Conservation (phyloP, 1,139 yeast genomes). For the Candida pseudoviswanathii region DNA sequence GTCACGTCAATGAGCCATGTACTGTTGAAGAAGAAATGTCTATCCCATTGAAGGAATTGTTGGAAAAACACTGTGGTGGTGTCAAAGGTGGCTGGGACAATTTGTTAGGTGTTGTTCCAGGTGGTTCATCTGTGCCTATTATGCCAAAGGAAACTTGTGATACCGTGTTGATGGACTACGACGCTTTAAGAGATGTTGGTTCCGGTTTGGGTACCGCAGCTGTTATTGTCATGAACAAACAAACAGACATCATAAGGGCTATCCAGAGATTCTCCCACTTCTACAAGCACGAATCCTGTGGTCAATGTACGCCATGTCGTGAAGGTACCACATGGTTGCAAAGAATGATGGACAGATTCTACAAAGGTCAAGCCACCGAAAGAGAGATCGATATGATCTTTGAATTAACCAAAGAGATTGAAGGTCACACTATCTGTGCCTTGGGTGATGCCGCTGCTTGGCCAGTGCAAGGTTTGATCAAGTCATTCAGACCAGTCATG, state of each 20-base stretch:
- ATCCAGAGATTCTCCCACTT: conserved; percentile 81
- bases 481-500: conserved; percentile 80
- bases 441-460: conserved; percentile 92
- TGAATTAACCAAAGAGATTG: conserved; percentile 82
- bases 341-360: conserved; percentile 82
- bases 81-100: conserved; percentile 92
- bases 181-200: conserved; percentile 80
- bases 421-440: conserved; percentile 90
- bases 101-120: conserved; percentile 81
- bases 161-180: conserved; percentile 79
- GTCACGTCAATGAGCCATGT: conserved; percentile 89
- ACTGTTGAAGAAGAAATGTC: conserved; percentile 95
- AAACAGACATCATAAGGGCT: conserved; percentile 80
- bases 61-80: conserved; percentile 90
- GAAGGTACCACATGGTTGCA: conserved; percentile 89
- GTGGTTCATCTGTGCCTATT: conserved; percentile 85
- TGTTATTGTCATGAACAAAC: conserved; percentile 85
- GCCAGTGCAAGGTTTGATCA: conserved; percentile 87
- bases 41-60: conserved; percentile 74
- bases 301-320: conserved; percentile 94
- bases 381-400: conserved; percentile 80
- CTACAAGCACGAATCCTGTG: conserved; percentile 90
- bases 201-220: conserved; percentile 93
- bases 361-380: conserved; percentile 73
- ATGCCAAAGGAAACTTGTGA: conserved; percentile 69